Percentiles rank a stretch among this genome's conserved stretches.
These are phyloP conservation scores for Schwanniomyces polymorphus DNA, from an alignment of 805 yeast genomes.

Conservation along the genomic window DNA sequence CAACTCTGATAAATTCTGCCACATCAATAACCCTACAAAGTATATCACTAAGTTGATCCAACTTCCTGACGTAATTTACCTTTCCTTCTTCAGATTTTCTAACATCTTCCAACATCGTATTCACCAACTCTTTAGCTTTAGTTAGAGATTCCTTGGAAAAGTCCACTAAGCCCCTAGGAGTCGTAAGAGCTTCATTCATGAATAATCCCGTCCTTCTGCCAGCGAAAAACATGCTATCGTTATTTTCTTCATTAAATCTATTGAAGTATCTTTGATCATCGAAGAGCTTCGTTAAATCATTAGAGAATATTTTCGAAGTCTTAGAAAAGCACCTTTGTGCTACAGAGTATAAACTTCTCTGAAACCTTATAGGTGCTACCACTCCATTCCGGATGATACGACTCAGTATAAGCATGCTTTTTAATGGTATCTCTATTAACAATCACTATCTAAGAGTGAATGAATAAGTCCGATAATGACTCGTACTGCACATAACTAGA, in stretches of 20 bases:
- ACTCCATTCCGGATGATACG: neutral
- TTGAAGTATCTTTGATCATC: slow-evolving; percentile 63
- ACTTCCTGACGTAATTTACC: slow-evolving; percentile 53
- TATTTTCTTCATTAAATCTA: slow-evolving; percentile 40
- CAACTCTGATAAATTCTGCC: slow-evolving; percentile 87
- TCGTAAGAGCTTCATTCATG: slow-evolving; percentile 63
- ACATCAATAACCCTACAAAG: slow-evolving; percentile 91
- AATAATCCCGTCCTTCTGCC: slow-evolving; percentile 60
- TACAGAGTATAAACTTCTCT: neutral
- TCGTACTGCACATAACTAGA: neutral
- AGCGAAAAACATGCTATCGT: slow-evolving; percentile 7
- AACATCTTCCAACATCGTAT: slow-evolving; percentile 46
- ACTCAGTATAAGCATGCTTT: neutral
- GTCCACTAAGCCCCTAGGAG: slow-evolving; percentile 67
- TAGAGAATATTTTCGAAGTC: neutral
- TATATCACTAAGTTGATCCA: slow-evolving; percentile 85
- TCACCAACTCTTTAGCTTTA: slow-evolving; percentile 63
- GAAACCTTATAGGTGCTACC: neutral
- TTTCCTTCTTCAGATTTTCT: slow-evolving; percentile 42
- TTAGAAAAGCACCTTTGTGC: neutral
- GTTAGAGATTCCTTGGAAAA: slow-evolving; percentile 67
- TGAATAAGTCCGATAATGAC: neutral
- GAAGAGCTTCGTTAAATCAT: slow-evolving; percentile 48
- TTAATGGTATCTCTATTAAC: neutral
- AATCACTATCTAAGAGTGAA: neutral